These are phyloP conservation scores for Lanmaoa pseudosensibilis DNA, from an alignment of 768 basidiomycete species.

Conservation along the genomic window DNA sequence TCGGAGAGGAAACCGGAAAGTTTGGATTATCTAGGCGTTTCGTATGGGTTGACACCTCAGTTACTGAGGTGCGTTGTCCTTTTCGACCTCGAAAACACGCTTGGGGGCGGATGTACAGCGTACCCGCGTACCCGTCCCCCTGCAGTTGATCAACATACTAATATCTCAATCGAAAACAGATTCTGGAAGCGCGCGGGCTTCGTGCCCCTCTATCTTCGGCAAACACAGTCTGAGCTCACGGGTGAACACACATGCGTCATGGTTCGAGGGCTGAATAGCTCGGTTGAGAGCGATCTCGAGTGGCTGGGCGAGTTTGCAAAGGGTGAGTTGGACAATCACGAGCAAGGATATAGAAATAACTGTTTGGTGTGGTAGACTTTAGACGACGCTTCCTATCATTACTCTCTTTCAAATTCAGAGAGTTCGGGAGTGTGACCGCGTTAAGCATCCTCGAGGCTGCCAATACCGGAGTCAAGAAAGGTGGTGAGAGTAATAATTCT, in stretches of 20 bases:
- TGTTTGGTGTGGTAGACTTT: conserved; percentile 64
- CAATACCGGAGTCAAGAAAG: conserved; percentile 56
- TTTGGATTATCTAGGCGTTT: conserved; percentile 94
- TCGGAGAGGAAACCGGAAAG: conserved; percentile 87
- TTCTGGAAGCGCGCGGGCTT: conserved; percentile 98
- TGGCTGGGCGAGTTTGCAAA: conserved; percentile 91
- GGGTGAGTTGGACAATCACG: conserved; percentile 43
- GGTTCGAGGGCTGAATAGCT: conserved; percentile 81
- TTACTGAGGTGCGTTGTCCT: conserved; percentile 59
- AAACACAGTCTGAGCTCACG: conserved; percentile 91
- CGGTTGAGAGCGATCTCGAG: conserved; percentile 57
- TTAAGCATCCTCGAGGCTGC: conserved; percentile 88
- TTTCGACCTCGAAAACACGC: not conserved
- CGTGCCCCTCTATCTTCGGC: conserved; percentile 88
- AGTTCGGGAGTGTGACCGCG: conserved; percentile 85
- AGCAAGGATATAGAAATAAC: not conserved
- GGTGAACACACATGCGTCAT: conserved; percentile 97
- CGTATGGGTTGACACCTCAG: conserved; percentile 88
- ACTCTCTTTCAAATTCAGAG: conserved; percentile 92
- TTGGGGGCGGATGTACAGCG: not conserved
- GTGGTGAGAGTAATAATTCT: conserved; percentile 37
- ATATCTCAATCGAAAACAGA: conserved; percentile 32
- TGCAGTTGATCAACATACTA: not conserved
- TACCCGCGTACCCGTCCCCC: not conserved
- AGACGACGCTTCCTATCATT: conserved; percentile 84